Percentiles rank a stretch among this genome's conserved stretches.
Conservation (phyloP, 2,329 filamentous ascomycete species). For the Coniochaeta pulveracea region DNA sequence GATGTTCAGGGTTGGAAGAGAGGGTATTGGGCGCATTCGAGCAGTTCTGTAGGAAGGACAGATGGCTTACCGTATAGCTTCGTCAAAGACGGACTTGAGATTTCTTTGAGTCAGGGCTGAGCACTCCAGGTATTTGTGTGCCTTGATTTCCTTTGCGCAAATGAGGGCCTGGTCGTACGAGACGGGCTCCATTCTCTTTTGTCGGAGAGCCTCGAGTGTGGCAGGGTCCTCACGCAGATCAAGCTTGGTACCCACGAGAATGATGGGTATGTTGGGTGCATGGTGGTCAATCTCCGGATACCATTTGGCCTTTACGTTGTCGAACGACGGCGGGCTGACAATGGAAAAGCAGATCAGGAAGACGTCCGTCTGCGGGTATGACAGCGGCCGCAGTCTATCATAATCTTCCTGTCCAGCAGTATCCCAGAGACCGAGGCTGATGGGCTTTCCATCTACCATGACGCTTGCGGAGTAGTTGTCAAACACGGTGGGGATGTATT, state of each 20-base stretch:
- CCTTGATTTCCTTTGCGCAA: slow-evolving; percentile 87
- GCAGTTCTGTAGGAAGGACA: neutral
- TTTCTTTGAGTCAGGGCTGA: slow-evolving; percentile 94
- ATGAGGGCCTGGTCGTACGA: slow-evolving; percentile 84
- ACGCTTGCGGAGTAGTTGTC: slow-evolving; percentile 99
- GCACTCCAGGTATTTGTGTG: slow-evolving; percentile 96
- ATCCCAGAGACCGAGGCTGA: slow-evolving; percentile 96
- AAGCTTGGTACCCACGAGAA: slow-evolving; percentile 93
- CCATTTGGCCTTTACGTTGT: slow-evolving; percentile 99
- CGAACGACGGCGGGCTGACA: slow-evolving; percentile 92
- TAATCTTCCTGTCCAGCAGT: slow-evolving; percentile 98
- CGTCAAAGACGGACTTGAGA: slow-evolving; percentile 96
- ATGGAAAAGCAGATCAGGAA: slow-evolving; percentile 99
- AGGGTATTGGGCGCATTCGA: neutral
- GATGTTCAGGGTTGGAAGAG: too few relatives aligned
- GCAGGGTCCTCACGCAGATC: slow-evolving; percentile 83
- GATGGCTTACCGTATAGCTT: slow-evolving; percentile 80
- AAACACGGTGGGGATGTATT: slow-evolving; percentile 99
- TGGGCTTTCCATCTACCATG: slow-evolving; percentile 97
- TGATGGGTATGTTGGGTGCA: slow-evolving; percentile 89
- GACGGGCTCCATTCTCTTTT: slow-evolving; percentile 96
- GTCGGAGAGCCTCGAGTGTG: slow-evolving; percentile 70
- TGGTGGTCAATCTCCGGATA: slow-evolving; percentile 96
- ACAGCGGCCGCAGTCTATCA: slow-evolving; percentile 85
- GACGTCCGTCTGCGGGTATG: slow-evolving; percentile 96